A percentile compares a stretch with the other conserved stretches of the same genome.
These are phyloP conservation scores for Brassica incana DNA, from an alignment of 345 rosid species.

Conservation along the genomic window DNA sequence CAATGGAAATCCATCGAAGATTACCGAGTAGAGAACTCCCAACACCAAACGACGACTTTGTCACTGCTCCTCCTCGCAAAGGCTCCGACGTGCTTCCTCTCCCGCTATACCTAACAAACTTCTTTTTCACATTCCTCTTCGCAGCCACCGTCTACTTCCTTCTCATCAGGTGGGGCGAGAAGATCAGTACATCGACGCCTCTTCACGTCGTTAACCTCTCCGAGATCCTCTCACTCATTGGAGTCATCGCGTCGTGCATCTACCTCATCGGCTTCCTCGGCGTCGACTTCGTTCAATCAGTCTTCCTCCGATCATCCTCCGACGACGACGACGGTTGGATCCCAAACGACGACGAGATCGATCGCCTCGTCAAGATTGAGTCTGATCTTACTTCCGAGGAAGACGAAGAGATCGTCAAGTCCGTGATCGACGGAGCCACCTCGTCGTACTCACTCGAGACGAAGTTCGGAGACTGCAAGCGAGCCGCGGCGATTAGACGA, in stretches of 20 bases:
- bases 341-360: slow-evolving; percentile 38
- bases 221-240: slow-evolving; percentile 43
- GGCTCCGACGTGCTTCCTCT: slow-evolving; percentile 54
- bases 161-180: slow-evolving; percentile 53
- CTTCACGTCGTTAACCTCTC: slow-evolving; percentile 42
- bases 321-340: slow-evolving; percentile 60
- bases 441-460: slow-evolving; percentile 50
- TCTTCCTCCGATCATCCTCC: slow-evolving; percentile 27
- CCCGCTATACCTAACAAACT: slow-evolving; percentile 50
- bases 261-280: slow-evolving; percentile 46
- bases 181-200: slow-evolving; percentile 44
- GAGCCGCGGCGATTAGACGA: slow-evolving; percentile 47
- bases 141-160: slow-evolving; percentile 55
- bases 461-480: slow-evolving; percentile 45
- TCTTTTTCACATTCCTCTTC: slow-evolving; percentile 50
- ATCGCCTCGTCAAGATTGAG: not conserved
- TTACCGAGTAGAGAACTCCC: not conserved
- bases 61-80: slow-evolving; percentile 1
- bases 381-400: slow-evolving; percentile 26
- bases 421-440: slow-evolving; percentile 39
- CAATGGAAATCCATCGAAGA: slow-evolving; percentile 40
- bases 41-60: not conserved
- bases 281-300: slow-evolving; percentile 37
- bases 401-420: slow-evolving; percentile 45
- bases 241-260: slow-evolving; percentile 34